Conservation (phyloP, 768 basidiomycete genomes). For the Mycena rosella region DNA sequence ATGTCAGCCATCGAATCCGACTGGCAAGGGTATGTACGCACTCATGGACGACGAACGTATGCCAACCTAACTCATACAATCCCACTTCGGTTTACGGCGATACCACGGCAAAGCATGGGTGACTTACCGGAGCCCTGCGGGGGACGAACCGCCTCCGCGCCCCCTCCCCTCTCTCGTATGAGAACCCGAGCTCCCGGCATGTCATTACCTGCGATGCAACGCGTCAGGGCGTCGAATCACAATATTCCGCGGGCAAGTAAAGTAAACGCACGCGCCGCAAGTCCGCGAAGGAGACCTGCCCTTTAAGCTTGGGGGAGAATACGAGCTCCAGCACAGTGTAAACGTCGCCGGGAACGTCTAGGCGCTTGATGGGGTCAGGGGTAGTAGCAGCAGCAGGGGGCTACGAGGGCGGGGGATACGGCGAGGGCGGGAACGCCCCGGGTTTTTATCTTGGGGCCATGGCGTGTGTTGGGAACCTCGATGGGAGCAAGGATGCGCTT, state of each 20-base stretch:
- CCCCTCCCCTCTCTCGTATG: not conserved
- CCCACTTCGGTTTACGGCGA: not conserved
- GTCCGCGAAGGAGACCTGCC: not conserved
- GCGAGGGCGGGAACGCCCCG: not conserved
- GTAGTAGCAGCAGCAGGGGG: not conserved
- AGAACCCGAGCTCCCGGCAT: not conserved
- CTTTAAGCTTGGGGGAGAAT: not conserved
- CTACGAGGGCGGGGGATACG: too few relatives aligned
- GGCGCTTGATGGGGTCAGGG: not conserved
- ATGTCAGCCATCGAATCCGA: not conserved
- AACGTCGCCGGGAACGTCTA: not conserved
- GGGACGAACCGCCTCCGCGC: not conserved
- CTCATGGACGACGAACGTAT: not conserved
- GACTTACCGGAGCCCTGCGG: not conserved
- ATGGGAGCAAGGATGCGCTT: not conserved
- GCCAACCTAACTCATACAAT: not conserved
- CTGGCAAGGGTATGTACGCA: not conserved
- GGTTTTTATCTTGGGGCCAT: not conserved
- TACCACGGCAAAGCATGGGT: too few relatives aligned
- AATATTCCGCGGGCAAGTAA: not conserved
- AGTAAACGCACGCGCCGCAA: not conserved
- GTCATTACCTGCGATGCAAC: not conserved
- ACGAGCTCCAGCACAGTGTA: not conserved
- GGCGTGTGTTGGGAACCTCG: not conserved
- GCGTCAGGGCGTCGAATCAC: not conserved